Base-by-base conservation (phyloP, 2,329 filamentous ascomycete species). In the Pseudogymnoascus verrucosus region DNA sequence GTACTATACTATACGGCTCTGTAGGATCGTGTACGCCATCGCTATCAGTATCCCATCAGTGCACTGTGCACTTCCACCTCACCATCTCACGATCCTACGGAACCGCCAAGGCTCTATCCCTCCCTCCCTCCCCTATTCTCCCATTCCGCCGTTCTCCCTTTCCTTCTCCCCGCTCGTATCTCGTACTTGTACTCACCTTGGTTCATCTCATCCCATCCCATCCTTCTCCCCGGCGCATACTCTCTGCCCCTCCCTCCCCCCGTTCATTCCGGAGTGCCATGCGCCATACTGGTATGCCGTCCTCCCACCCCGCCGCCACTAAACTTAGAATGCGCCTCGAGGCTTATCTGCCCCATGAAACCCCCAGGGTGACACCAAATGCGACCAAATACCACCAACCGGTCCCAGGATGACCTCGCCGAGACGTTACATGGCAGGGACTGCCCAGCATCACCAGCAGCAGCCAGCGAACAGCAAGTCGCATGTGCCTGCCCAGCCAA, bases 401-500 rank as follows among this genome's bases (percentile, higher is more conserved):
- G 47, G 5, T 1, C 26, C 47, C 47, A 28, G 26, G 47, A 11
- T 51, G 44, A 54, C 26, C 47, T 26, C 21, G 4, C 44, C 12
- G 10, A 5, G 23, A 51, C 42, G 44, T 54, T 54, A 54, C 44
- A 54, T 14, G 14, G 44, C 23, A 54, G 23, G 5, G 14, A 54
- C 23, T 54, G 2, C 44, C 44, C 14, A 8, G 44, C 14, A 31
- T 31, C 44, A 54, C 8, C 44, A 16, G 23, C 23, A 54, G 44
- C 26, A 54, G 1, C 47, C 47, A 54, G 47, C 47, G 47, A 54
- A 54, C 47, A 31, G 14, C 26, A 54, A 31, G 26, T 31, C 47
- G 5, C 47, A 54, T 54, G 47, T 54, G 47, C 47, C 47, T 54
- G 47, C 47, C 47, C 47, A 54, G 47, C 16, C 26, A 54, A 51